Percentiles rank a stretch among this genome's conserved stretches.
phyloP scores from a whole-genome alignment of 2,329 filamentous ascomycete genomes.

The Zelopaecilomyces penicillatus region DNA sequence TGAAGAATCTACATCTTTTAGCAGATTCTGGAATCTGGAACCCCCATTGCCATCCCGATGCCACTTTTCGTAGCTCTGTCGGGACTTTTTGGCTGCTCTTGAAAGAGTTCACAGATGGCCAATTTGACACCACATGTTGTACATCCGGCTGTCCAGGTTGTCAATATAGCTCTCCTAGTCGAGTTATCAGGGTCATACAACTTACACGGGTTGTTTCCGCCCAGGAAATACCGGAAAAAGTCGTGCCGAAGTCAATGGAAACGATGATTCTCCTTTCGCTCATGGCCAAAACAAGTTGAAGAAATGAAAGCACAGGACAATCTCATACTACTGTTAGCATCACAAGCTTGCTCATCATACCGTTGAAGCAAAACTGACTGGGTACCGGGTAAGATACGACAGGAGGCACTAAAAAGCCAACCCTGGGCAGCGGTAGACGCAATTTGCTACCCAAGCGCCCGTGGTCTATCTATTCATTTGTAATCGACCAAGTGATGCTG shows the following conservation, averaged over 20 bases:
- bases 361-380: no score
- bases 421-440: no score
- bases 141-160: slow-evolving; percentile 25
- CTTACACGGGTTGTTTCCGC: slow-evolving; percentile 33
- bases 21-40: slow-evolving; percentile 37
- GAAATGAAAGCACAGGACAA: slow-evolving; percentile 1
- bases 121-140: slow-evolving; percentile 33
- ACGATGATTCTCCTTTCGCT: slow-evolving; percentile 36
- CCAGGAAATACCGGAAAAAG: slow-evolving; percentile 48
- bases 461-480: background rate
- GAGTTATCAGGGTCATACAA: background rate
- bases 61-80: slow-evolving; percentile 36
- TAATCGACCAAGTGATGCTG: background rate
- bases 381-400: no score
- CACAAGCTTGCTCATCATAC: background rate
- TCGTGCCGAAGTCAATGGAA: slow-evolving; percentile 49
- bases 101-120: slow-evolving; percentile 29
- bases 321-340: slow-evolving; percentile 1
- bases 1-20: slow-evolving; percentile 36
- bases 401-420: no score
- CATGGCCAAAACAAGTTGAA: slow-evolving; percentile 16
- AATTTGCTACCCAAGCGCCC: no score
- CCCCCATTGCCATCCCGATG: slow-evolving; percentile 39
- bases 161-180: slow-evolving; percentile 13
- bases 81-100: slow-evolving; percentile 38